Evolutionary conservation across 2,329 filamentous ascomycete species (phyloP).

Genomic region (Plenodomus tracheiphilus): DNA sequence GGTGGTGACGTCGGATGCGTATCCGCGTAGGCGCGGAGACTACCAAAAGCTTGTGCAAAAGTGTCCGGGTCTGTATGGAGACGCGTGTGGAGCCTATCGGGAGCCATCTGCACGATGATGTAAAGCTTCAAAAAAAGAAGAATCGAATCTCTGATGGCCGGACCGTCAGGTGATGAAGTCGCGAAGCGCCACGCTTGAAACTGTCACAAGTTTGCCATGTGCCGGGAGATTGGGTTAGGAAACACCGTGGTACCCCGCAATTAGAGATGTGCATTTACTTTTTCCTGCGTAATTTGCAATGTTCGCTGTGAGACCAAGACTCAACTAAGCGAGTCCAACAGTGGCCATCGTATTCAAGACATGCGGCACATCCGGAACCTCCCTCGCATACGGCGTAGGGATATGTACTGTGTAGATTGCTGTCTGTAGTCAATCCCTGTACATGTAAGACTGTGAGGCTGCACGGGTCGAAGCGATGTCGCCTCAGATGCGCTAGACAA

Average conservation of each 20-base stretch:
- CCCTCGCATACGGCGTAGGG: background rate
- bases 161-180: no score
- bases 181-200: no score
- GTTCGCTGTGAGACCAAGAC: background rate
- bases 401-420: background rate
- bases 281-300: background rate
- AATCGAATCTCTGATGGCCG: no score
- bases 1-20: no score
- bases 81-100: background rate
- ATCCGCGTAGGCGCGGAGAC: no score
- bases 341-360: background rate
- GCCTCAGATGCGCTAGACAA: slow-evolving; percentile 7
- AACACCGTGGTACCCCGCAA: no score
- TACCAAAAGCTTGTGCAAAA: no score
- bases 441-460: background rate
- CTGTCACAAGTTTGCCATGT: no score
- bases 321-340: background rate
- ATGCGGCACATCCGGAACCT: background rate
- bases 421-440: background rate
- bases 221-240: no score
- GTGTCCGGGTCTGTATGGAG: no score
- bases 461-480: slow-evolving; percentile 15
- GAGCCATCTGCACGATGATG: background rate
- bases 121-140: background rate
- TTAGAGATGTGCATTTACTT: background rate